Base-by-base conservation (phyloP, 1,139 yeast genomes). In the Barnettozyma hawaiiensis region DNA sequence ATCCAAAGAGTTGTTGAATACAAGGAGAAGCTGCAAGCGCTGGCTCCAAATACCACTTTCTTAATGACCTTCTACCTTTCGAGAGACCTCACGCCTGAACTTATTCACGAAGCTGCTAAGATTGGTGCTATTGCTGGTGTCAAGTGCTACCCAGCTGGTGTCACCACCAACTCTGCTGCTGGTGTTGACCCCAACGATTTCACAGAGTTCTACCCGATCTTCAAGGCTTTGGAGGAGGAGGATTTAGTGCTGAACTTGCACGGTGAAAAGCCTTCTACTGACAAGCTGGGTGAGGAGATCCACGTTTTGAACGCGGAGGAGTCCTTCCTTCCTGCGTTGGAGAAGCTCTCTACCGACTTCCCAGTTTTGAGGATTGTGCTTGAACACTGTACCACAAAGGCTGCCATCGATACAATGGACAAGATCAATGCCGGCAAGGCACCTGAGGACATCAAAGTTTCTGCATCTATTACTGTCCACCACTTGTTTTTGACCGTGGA, bases 121-220 rank as follows among this genome's bases (percentile, higher is more conserved):
- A 60, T 66, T 12, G 82, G 82, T 3, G 82, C 82, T 41, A 78
- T 89, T 31, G 80, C 84, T 32, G 95, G 95, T 46, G 85, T 89
- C 51, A 94, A 92, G 62, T 89, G 96, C 62, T 92, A 94, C 61
- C 98, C 98, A 24, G 97, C 97, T 2, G 99, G 99, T 38, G 99
- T 94, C 27, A 92, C 99, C 12, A 92, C 99, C 39, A 94, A 92
- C 66, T 86, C 96, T 7, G 66, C 75, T 41, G 86, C 82, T n/a
- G 98, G 98, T 35, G 97, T 92, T 28, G 92, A 84, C 62, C 94
- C 94, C 22, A 86, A 89, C 55, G 95, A 92, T 58, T 92, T 92
- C 63, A 76, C 81, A 41, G 79, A 75, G 4, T 94, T 89, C 59
- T 92, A 89, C 62, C 96, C 96, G 5, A 73, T 92, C 10, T 92